A percentile compares a stretch with the other conserved stretches of the same genome.
Conservation (phyloP, 768 basidiomycete species). For the Hysterangium stoloniferum region DNA sequence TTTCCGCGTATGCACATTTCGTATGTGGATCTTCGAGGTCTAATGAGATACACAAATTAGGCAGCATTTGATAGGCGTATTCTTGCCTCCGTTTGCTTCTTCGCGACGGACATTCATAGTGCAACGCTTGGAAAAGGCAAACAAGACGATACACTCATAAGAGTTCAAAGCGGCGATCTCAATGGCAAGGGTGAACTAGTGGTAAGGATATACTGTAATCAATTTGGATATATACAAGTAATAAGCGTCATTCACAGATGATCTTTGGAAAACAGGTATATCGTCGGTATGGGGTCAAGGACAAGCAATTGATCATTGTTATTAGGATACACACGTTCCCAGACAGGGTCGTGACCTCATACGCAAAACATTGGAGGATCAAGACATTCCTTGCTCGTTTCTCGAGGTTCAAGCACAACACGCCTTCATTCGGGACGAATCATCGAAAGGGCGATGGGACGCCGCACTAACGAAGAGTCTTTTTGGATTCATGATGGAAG, state of each 20-base stretch:
- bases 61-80: conserved; percentile 85
- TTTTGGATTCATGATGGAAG: conserved; percentile 85
- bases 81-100: conserved; percentile 84
- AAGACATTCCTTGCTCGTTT: conserved; percentile 68
- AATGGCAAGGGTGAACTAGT: conserved; percentile 76
- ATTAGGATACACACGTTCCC: conserved; percentile 87
- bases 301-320: not conserved
- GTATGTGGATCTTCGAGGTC: not conserved
- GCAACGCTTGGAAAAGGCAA: conserved; percentile 82
- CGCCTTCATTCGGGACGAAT: conserved; percentile 90
- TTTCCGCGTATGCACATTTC: conserved; percentile 35
- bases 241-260: conserved; percentile 42
- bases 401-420: conserved; percentile 96
- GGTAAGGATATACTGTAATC: conserved; percentile 36
- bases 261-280: conserved; percentile 90
- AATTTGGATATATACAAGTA: too few species aligned
- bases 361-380: conserved; percentile 74
- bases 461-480: conserved; percentile 78
- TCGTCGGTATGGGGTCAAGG: not conserved
- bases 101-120: conserved; percentile 88
- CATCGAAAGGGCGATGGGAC: conserved; percentile 93
- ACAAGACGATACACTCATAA: conserved; percentile 72
- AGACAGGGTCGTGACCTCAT: conserved; percentile 81
- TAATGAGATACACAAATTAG: conserved; percentile 28
- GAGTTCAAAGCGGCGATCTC: conserved; percentile 69